Conservation (phyloP, 2,329 filamentous ascomycete species). For the Scytalidium sp. region DNA sequence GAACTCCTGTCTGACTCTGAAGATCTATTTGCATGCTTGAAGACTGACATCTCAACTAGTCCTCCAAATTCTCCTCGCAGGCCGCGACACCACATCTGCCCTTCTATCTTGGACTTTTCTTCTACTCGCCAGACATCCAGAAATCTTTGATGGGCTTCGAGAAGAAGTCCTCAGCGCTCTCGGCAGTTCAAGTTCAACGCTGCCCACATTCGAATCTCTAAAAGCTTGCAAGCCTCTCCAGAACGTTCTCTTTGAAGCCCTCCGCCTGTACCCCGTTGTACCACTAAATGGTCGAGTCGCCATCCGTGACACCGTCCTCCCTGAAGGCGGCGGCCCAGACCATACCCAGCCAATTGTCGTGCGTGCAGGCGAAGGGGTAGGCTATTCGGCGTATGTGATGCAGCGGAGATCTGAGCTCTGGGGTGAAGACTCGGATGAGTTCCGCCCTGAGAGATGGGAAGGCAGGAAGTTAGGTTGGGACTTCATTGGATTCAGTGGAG, state of each 20-base stretch:
- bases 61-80: slow-evolving; percentile 29
- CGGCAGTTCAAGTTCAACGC: slow-evolving; percentile 17
- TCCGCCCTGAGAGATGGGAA: slow-evolving; percentile 71
- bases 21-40: too few species aligned
- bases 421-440: slow-evolving; percentile 68
- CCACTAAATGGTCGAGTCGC: slow-evolving; percentile 26
- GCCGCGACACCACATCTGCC: slow-evolving; percentile 20
- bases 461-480: slow-evolving; percentile 66
- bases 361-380: slow-evolving; percentile 21
- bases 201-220: slow-evolving; percentile 17
- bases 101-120: slow-evolving; percentile 31
- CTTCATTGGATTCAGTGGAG: slow-evolving; percentile 72
- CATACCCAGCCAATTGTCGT: slow-evolving; percentile 25
- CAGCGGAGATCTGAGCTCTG: slow-evolving; percentile 55
- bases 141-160: slow-evolving; percentile 38
- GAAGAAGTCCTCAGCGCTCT: slow-evolving; percentile 35
- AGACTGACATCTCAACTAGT: slow-evolving; percentile 3
- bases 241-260: slow-evolving; percentile 19
- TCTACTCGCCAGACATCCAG: slow-evolving; percentile 39
- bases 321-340: slow-evolving; percentile 28
- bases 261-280: slow-evolving; percentile 28
- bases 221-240: slow-evolving; percentile 20
- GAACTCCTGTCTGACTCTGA: too few species aligned
- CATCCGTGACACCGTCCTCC: slow-evolving; percentile 24
- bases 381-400: slow-evolving; percentile 25